Percentiles rank a stretch among this genome's conserved stretches.
phyloP scores from a whole-genome alignment of 1,139 yeast genomes.

The Suhomyces guaymorum region DNA sequence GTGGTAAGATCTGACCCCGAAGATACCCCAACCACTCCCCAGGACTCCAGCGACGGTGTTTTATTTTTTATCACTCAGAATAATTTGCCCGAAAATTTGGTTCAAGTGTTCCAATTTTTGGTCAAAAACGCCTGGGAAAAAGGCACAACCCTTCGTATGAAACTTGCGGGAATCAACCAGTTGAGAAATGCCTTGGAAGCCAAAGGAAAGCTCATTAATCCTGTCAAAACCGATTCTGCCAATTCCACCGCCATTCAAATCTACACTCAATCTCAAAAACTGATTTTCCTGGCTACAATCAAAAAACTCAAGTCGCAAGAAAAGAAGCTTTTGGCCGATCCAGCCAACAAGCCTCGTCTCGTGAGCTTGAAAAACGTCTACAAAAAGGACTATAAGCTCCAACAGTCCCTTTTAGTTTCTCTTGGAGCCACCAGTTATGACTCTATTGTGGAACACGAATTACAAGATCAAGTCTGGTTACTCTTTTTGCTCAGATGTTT shows the following conservation, averaged over 20 bases:
- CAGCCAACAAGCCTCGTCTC: conserved; percentile 39
- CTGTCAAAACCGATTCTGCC: conserved; percentile 29
- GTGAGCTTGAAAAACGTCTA: conserved; percentile 56
- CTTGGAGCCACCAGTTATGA: conserved; percentile 61
- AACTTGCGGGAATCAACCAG: conserved; percentile 60
- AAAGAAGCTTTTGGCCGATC: conserved; percentile 46
- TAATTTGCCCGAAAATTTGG: conserved; percentile 47
- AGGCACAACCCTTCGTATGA: conserved; percentile 48
- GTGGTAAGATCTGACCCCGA: conserved; percentile 21
- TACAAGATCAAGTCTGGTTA: conserved; percentile 61
- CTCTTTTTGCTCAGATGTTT: conserved; percentile 63
- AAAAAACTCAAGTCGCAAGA: conserved; percentile 53
- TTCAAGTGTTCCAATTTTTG: conserved; percentile 54
- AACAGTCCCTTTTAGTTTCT: conserved; percentile 53
- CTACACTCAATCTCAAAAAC: conserved; percentile 45
- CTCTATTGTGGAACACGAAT: conserved; percentile 45
- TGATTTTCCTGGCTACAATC: conserved; percentile 44
- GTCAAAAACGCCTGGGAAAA: conserved; percentile 47
- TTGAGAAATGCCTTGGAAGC: conserved; percentile 52
- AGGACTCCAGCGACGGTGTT: conserved; percentile 35
- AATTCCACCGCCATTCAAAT: conserved; percentile 15
- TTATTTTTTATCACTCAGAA: conserved; percentile 42
- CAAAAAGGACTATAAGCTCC: conserved; percentile 56
- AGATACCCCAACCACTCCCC: conserved; percentile 16
- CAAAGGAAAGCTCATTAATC: conserved; percentile 33